A percentile compares a stretch with the other conserved stretches of the same genome.
These are phyloP conservation scores for Lactifluus subvellereus DNA, from an alignment of 768 basidiomycete species.

Conservation along the genomic window DNA sequence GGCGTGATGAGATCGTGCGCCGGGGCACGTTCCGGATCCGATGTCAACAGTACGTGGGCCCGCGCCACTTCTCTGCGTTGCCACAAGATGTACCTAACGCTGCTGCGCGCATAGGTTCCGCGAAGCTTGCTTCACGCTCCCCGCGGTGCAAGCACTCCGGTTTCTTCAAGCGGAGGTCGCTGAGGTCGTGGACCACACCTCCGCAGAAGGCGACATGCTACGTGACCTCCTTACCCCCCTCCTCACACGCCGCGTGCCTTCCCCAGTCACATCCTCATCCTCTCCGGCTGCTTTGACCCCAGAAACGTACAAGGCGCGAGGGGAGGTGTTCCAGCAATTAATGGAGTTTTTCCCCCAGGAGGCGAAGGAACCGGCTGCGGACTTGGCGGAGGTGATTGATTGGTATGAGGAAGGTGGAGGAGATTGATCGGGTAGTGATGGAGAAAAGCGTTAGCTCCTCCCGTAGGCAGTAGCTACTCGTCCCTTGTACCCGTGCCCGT, in stretches of 20 bases:
- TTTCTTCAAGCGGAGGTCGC: constrained; percentile 70
- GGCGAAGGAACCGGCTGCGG: constrained; percentile 61
- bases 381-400: constrained; percentile 59
- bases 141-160: constrained; percentile 57
- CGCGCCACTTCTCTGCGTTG: not conserved
- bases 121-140: constrained; percentile 67
- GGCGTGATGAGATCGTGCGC: constrained; percentile 57
- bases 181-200: constrained; percentile 62
- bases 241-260: constrained; percentile 35
- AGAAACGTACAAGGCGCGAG: constrained; percentile 56
- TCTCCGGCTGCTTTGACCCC: constrained; percentile 31
- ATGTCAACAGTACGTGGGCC: constrained; percentile 55
- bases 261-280: constrained; percentile 11
- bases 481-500: not conserved
- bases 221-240: constrained; percentile 62
- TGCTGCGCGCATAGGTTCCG: constrained; percentile 51
- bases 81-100: not conserved
- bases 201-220: constrained; percentile 57
- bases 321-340: constrained; percentile 61
- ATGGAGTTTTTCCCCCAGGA: constrained; percentile 56
- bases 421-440: not conserved
- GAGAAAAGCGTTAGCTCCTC: not conserved
- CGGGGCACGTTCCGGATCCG: constrained; percentile 59
- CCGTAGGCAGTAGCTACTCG: too few relatives aligned
- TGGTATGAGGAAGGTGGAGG: constrained; percentile 27